Percentiles rank a stretch among this genome's conserved stretches.
These are phyloP conservation scores for Nakazawaea ernobii DNA, from an alignment of 805 yeast genomes.

Conservation along the genomic window DNA sequence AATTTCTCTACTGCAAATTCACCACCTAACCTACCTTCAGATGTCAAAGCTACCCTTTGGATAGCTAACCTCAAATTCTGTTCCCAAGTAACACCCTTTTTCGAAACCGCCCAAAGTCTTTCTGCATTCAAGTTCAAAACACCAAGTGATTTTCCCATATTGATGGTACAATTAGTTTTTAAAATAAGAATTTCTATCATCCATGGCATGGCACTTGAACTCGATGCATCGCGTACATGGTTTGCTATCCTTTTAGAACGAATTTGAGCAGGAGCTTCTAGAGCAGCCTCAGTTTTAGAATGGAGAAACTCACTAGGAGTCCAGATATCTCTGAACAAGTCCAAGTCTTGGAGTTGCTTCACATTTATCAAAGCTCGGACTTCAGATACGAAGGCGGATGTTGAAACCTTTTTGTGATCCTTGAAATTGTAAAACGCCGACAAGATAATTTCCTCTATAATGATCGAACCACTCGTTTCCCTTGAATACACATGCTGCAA, in stretches of 20 bases:
- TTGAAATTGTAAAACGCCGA: conserved; percentile 43
- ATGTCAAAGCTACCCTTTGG: conserved; percentile 41
- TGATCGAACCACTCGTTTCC: conserved; percentile 74
- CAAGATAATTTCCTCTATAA: conserved; percentile 39
- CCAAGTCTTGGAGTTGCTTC: conserved; percentile 83
- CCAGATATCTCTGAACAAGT: conserved; percentile 83
- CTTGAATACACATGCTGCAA: conserved; percentile 89
- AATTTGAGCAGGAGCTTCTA: conserved; percentile 7
- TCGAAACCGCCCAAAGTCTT: conserved; percentile 61
- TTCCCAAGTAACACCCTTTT: conserved; percentile 62
- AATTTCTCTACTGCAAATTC: conserved; percentile 42
- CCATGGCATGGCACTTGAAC: conserved; percentile 72
- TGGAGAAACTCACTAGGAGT: conserved; percentile 36
- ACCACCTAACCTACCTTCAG: conserved; percentile 83
- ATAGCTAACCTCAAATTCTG: conserved; percentile 64
- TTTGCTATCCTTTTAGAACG: conserved; percentile 31
- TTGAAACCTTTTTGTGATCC: conserved; percentile 33
- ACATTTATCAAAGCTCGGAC: conserved; percentile 63
- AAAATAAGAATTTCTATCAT: conserved; percentile 50
- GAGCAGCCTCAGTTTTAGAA: conserved; percentile 12
- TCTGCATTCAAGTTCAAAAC: conserved; percentile 48
- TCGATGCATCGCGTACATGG: conserved; percentile 50
- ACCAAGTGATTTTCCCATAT: conserved; percentile 84
- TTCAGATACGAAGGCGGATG: conserved; percentile 48
- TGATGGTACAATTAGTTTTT: conserved; percentile 51